A percentile compares a stretch with the other conserved stretches of the same genome.
Conservation (phyloP, 2,329 filamentous ascomycete genomes). For the Tricladium varicosporioides region DNA sequence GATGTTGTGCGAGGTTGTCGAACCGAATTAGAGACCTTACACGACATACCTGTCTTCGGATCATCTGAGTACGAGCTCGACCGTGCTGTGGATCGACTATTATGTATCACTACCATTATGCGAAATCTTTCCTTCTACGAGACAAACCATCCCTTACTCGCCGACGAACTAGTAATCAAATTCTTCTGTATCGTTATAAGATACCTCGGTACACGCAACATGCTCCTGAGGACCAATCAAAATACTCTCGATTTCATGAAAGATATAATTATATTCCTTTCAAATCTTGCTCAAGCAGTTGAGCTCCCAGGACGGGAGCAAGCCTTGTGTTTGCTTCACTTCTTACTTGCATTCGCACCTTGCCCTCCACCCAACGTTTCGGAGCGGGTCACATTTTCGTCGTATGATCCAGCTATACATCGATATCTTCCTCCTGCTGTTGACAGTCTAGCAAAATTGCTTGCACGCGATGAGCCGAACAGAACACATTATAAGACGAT, state of each 20-base stretch:
- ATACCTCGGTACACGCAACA: slow-evolving; percentile 83
- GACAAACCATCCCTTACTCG: slow-evolving; percentile 73
- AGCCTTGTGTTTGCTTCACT: slow-evolving; percentile 80
- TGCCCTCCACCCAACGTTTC: slow-evolving; percentile 62
- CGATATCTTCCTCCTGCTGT: slow-evolving; percentile 87
- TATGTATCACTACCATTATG: slow-evolving; percentile 88
- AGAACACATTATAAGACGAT: slow-evolving; percentile 79
- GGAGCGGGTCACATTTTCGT: slow-evolving; percentile 68
- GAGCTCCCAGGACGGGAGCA: slow-evolving; percentile 85
- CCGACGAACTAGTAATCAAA: slow-evolving; percentile 74
- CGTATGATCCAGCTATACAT: slow-evolving; percentile 78
- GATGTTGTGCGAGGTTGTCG: slow-evolving; percentile 80
- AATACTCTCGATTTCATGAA: slow-evolving; percentile 98
- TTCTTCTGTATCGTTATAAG: slow-evolving; percentile 82
- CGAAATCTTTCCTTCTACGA: slow-evolving; percentile 87
- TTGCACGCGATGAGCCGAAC: slow-evolving; percentile 93
- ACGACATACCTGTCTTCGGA: slow-evolving; percentile 72
- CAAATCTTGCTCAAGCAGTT: slow-evolving; percentile 79
- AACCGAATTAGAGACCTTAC: slow-evolving; percentile 68
- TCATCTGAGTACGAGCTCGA: slow-evolving; percentile 78
- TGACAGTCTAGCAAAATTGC: slow-evolving; percentile 84
- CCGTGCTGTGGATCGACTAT: slow-evolving; percentile 78
- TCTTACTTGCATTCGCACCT: slow-evolving; percentile 87
- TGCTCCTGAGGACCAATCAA: slow-evolving; percentile 75
- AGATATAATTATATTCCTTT: slow-evolving; percentile 83